phyloP scores from a whole-genome alignment of 306 rosid species.

The Chamaecrista fasciculata region DNA sequence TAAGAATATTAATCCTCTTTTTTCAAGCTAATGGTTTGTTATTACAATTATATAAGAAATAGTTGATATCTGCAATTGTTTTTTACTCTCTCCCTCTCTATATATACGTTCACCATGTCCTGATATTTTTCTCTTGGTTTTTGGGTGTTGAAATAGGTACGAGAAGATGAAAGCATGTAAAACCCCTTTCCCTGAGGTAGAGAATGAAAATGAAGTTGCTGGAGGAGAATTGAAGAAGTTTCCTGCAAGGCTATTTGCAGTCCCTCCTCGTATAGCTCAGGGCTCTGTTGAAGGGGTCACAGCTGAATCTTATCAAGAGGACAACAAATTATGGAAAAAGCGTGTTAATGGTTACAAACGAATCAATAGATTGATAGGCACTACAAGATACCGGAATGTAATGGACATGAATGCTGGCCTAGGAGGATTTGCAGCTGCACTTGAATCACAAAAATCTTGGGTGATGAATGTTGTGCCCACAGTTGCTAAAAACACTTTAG shows the following conservation, averaged over 20 bases:
- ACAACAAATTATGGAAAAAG: slow-evolving; percentile 82
- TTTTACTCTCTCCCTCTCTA: not conserved
- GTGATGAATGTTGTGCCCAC: slow-evolving; percentile 96
- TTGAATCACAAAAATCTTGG: slow-evolving; percentile 84
- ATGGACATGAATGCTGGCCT: slow-evolving; percentile 99
- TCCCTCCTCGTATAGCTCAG: slow-evolving; percentile 80
- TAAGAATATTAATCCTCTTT: not conserved
- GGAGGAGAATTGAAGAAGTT: slow-evolving; percentile 84
- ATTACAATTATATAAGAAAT: not conserved
- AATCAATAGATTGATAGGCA: slow-evolving; percentile 65
- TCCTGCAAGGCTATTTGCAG: slow-evolving; percentile 77
- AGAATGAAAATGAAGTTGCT: slow-evolving; percentile 59
- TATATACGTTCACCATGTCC: not conserved
- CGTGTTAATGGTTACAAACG: slow-evolving; percentile 65
- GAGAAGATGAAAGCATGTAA: slow-evolving; percentile 71
- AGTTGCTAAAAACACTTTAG: slow-evolving; percentile 73
- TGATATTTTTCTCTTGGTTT: not conserved
- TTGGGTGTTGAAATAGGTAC: slow-evolving; percentile 59
- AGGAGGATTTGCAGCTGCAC: slow-evolving; percentile 94
- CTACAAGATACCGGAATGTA: slow-evolving; percentile 71
- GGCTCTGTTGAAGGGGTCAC: slow-evolving; percentile 71
- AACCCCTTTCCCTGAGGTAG: slow-evolving; percentile 74
- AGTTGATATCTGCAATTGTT: not conserved
- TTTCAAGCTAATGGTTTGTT: not conserved
- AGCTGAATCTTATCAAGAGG: slow-evolving; percentile 71